A percentile compares a stretch with the other conserved stretches of the same genome.
phyloP scores from a whole-genome alignment of 371 early-diverging fungal genomes.

The Dichotomocladium elegans region DNA sequence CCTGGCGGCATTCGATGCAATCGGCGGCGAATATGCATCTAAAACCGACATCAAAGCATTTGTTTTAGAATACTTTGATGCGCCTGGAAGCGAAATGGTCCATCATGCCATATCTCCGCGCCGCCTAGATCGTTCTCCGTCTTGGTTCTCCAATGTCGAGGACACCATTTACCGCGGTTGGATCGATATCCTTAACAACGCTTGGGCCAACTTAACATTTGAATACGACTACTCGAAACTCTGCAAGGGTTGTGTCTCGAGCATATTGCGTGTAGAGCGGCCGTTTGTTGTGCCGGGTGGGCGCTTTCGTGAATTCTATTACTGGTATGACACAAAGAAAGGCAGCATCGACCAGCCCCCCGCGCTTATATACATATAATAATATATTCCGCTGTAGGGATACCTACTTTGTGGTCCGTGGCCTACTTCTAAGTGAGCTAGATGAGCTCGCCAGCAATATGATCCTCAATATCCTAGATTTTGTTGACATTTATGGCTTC shows the following conservation, averaged over 20 bases:
- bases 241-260: slow-evolving; percentile 55
- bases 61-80: slow-evolving; percentile 59
- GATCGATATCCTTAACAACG: slow-evolving; percentile 42
- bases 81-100: slow-evolving; percentile 12
- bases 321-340: slow-evolving; percentile 56
- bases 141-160: slow-evolving; percentile 33
- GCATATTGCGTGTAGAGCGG: slow-evolving; percentile 49
- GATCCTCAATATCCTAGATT: slow-evolving; percentile 66
- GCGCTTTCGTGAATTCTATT: slow-evolving; percentile 86
- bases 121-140: neutral
- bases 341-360: neutral
- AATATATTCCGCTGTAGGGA: slow-evolving; percentile 45
- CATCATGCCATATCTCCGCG: slow-evolving; percentile 1
- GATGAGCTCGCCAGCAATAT: slow-evolving; percentile 53
- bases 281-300: slow-evolving; percentile 91
- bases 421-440: slow-evolving; percentile 67
- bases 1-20: slow-evolving; percentile 43
- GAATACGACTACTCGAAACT: slow-evolving; percentile 41
- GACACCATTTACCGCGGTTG: slow-evolving; percentile 54
- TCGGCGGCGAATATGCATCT: slow-evolving; percentile 44
- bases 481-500: slow-evolving; percentile 74
- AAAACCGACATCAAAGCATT: slow-evolving; percentile 47
- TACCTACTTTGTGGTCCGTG: slow-evolving; percentile 78
- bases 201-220: slow-evolving; percentile 64
- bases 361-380: neutral